Base-by-base conservation (phyloP, 345 rosid species). In the Murraya koenigii region DNA sequence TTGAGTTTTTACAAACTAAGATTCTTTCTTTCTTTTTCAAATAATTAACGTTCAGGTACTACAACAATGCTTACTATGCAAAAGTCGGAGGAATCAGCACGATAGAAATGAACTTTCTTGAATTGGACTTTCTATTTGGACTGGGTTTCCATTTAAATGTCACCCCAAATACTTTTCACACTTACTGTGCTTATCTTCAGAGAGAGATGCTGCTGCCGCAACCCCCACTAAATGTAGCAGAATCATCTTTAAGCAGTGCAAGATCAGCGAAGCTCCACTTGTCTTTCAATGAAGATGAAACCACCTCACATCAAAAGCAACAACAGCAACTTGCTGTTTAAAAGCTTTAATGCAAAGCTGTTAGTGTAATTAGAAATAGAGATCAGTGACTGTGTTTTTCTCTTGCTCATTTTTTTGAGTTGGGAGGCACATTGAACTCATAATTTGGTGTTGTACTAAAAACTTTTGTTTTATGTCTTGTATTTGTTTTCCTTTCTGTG, bases 51-150 rank as follows among this genome's bases (percentile, higher is more conserved):
- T 74, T 65, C 82, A 90, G 92, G 79, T 91, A 89, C 74, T 91
- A 95, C 85, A 93, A 91, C 88, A 95, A 95, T 78, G 97, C 97
- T 7, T 95, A 87, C 84, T 95, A 93, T 72, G 97, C 97, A 17
- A 95, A 92, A 86, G 93, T 93, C 22, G 98, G 97, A 76, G 98
- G 97, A 74, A 90, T 95, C 75, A 93, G 90, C 92, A 95, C 87
- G 56, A 79, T 79, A 47, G 97, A 92, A 84, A 93, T 95, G 95
- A 95, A 95, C 78, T 85, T 82, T 72, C 88, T 95, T 11, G 98
- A 95, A 83, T 74, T 95, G 26, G 98, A 95, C 82, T 95, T 93
- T 67, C 83, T 95, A 25, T 95, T 95, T 72, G 97, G 97, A 19
- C 67, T 93, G 82, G 90, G 95, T 4, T 95, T 95, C 85, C 81